Conservation (phyloP, 768 basidiomycete genomes). For the Asterophora lycoperdoides region DNA sequence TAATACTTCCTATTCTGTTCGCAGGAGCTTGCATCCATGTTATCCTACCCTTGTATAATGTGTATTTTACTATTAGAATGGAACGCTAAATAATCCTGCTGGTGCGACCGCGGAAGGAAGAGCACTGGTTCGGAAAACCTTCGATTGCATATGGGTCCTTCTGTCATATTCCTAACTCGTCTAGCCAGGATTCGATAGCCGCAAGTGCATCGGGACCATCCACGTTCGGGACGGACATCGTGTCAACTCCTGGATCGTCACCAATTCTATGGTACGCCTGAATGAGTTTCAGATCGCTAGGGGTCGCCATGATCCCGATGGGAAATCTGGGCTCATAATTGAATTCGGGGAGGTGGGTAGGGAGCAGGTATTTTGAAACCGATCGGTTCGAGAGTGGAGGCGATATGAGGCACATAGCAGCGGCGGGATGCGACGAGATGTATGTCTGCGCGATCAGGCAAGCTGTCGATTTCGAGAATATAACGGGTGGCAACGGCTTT, state of each 20-base stretch:
- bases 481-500: constrained; percentile 54
- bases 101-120: background rate
- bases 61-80: constrained; percentile 3
- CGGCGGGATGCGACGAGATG: constrained; percentile 62
- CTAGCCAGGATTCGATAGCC: constrained; percentile 50
- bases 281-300: constrained; percentile 30
- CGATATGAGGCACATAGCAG: constrained; percentile 57
- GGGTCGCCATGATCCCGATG: constrained; percentile 44
- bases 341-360: constrained; percentile 45
- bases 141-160: background rate
- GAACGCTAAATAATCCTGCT: background rate
- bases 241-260: constrained; percentile 34
- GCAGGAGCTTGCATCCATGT: background rate
- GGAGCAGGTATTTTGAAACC: constrained; percentile 26
- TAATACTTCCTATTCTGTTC: too few relatives aligned
- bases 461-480: constrained; percentile 44
- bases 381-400: constrained; percentile 43
- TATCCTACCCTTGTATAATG: constrained; percentile 1
- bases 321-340: constrained; percentile 61
- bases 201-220: constrained; percentile 35
- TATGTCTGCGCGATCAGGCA: constrained; percentile 63
- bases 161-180: constrained; percentile 46
- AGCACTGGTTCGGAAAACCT: too few relatives aligned
- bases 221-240: constrained; percentile 29
- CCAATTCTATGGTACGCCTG: constrained; percentile 38